Conservation (phyloP, 768 basidiomycete species). For the Termitomyces sp. region DNA sequence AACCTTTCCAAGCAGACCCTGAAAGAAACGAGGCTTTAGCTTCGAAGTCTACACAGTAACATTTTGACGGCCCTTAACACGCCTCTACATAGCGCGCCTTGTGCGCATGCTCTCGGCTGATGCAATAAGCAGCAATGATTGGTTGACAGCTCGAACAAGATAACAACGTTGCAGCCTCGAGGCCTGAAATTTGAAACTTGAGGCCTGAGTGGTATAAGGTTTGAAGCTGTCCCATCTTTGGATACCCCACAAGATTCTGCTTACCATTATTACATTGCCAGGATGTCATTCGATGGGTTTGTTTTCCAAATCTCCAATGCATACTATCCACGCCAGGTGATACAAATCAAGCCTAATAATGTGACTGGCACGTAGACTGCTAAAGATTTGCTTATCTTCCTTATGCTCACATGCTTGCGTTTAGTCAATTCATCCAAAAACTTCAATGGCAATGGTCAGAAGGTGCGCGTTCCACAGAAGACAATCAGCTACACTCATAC, state of each 20-base stretch:
- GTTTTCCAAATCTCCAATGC: constrained; percentile 8
- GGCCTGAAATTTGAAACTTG: no score
- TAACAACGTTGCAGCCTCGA: constrained; percentile 5
- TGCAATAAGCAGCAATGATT: not conserved
- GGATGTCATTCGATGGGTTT: constrained; percentile 5
- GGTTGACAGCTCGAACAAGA: not conserved
- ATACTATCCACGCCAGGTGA: constrained; percentile 8
- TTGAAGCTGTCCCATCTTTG: no score
- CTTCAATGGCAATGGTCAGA: constrained; percentile 1
- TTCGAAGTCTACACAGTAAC: no score
- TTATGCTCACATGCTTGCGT: not conserved
- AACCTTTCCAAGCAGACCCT: no score
- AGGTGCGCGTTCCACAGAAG: not conserved
- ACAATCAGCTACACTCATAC: not conserved
- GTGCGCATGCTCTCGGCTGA: no score
- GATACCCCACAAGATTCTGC: not conserved
- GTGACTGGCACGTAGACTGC: not conserved
- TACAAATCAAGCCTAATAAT: not conserved
- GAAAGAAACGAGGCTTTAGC: no score
- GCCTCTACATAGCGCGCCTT: no score
- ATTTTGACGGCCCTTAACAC: no score
- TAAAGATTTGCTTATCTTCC: not conserved
- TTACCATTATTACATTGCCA: not conserved
- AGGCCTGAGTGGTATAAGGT: no score
- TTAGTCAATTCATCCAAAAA: constrained; percentile 2